Evolutionary conservation across 768 basidiomycete genomes (phyloP), one percentile per base, ranked within the genome.

Genomic region (Clitopilus hobsonii): DNA sequence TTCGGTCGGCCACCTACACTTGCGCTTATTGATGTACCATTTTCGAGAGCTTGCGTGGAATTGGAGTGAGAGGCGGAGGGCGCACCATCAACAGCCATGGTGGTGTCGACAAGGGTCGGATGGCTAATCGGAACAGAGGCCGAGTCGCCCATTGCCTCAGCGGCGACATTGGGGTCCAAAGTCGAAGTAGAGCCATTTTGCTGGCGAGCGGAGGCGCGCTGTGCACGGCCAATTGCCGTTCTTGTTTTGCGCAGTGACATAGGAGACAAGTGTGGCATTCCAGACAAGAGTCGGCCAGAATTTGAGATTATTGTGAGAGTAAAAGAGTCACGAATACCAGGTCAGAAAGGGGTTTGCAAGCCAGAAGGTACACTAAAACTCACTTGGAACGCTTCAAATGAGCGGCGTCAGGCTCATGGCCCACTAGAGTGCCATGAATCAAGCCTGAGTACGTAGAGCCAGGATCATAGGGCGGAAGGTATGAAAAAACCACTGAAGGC

Each of bases 371-470:
- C 49, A 56, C 49, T 48, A 60, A 64, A 63, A 79, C 84, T 69
- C 69, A 88, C 90, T 81, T 79, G 63, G 85, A 76, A 61, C 88
- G 83, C 74, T 92, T 89, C 67, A 84, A 74, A 69, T 84, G 79
- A 53, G 84, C 75, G 49, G 85, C 86, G 56, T 86, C 85, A 61
- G 80, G 69, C 64, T 85, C 85, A 62, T 84, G 83, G 58, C 81
- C 77, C 64, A 79, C 75, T 59, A 85, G 76, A 65, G 86, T 80
- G 57, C 82, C 81, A 60, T 84, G 79, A 75, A 84, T 79, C 67
- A 87, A 80, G 56, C 86, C 88, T 67, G 87, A 84, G 76, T 91
- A 94, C 23, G 91, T 94, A 63, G 91, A 87, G 66, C 91, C 91
- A 58, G 91, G 91, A 78, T 94, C 91, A 65, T 85, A 83, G 58